Conservation (phyloP, 805 yeast genomes). For the Ogataea glucozyma region DNA sequence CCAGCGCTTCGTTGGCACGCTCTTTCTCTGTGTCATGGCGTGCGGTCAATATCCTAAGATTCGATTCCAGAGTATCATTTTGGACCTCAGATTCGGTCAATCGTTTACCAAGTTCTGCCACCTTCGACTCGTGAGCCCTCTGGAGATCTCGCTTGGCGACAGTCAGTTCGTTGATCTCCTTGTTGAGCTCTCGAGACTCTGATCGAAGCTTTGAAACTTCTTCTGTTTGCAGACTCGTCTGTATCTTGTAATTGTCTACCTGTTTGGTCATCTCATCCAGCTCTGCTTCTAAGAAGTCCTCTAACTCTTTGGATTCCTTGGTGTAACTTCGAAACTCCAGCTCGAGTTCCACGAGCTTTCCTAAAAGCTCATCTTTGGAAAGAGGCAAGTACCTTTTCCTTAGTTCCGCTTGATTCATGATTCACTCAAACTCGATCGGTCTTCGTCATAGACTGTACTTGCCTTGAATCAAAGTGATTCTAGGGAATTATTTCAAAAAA, state of each 20-base stretch:
- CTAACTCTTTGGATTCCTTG: conserved; percentile 28
- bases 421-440: too few species aligned
- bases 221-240: conserved; percentile 1
- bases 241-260: conserved; percentile 5
- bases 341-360: conserved; percentile 22
- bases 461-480: too few species aligned
- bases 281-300: conserved; percentile 29
- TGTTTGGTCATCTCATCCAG: conserved; percentile 11
- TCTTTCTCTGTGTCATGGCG: conserved; percentile 14
- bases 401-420: conserved; percentile 4
- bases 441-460: too few species aligned
- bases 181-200: conserved; percentile 10
- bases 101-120: conserved; percentile 11
- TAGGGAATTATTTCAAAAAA: too few species aligned
- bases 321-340: conserved; percentile 23
- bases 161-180: conserved; percentile 11
- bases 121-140: conserved; percentile 9
- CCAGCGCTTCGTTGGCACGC: conserved; percentile 23
- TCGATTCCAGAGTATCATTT: conserved; percentile 29
- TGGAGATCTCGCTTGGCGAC: conserved; percentile 1
- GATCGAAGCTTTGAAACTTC: neutral
- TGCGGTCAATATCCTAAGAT: conserved; percentile 19
- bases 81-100: conserved; percentile 27
- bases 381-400: conserved; percentile 10
- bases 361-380: conserved; percentile 16